phyloP scores from a whole-genome alignment of 805 yeast species.

The Metschnikowia colocasiae region DNA sequence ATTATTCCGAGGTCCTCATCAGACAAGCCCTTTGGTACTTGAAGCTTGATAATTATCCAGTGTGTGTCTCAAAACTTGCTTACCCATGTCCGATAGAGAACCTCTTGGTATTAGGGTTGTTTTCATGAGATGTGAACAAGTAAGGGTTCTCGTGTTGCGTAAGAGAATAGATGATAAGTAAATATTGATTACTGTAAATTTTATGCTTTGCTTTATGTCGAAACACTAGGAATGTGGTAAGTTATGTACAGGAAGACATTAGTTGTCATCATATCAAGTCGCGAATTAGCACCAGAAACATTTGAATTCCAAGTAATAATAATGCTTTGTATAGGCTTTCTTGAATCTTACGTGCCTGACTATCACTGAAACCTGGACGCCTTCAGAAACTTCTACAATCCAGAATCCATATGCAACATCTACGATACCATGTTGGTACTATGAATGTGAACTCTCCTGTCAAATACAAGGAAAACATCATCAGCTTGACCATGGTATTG shows the following conservation, averaged over 20 bases:
- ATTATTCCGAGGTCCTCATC: neutral
- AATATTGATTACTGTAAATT: too few species aligned
- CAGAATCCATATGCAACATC: neutral
- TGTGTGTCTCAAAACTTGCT: neutral
- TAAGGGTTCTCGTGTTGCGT: neutral
- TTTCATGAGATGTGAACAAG: neutral
- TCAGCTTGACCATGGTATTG: neutral
- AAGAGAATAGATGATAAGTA: neutral
- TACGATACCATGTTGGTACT: neutral
- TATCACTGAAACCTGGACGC: too few species aligned
- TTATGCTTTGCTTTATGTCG: neutral
- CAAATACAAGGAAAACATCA: neutral
- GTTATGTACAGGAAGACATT: neutral
- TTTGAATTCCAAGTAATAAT: neutral
- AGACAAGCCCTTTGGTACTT: neutral
- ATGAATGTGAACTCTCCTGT: neutral
- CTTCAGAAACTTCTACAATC: neutral
- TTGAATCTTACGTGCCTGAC: neutral
- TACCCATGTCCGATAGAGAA: neutral
- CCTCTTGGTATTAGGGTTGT: neutral
- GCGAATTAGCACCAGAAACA: neutral
- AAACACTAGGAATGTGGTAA: neutral
- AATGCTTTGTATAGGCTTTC: neutral
- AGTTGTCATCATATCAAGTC: neutral
- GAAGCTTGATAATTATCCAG: neutral